Conservation (phyloP, 257 asterid species). For the Rubia yunnanensis region DNA sequence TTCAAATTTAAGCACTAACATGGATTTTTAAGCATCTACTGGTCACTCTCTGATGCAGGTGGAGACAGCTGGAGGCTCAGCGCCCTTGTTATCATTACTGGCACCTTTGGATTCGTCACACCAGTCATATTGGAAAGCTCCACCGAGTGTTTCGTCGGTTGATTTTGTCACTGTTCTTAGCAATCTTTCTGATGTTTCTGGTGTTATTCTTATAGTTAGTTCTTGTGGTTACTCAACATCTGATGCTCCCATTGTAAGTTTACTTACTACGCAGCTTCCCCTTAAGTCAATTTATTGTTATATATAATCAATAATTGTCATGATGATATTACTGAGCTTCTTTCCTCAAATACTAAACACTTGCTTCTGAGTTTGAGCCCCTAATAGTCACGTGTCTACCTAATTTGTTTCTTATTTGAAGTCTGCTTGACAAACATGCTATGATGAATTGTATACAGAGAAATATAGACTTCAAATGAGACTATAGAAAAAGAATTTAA, state of each 20-base stretch:
- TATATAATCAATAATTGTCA: not conserved
- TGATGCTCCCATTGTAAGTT: constrained; percentile 90
- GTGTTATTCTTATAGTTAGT: constrained; percentile 77
- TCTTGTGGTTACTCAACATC: constrained; percentile 86
- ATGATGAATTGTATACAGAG: not conserved
- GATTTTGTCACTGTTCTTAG: constrained; percentile 77
- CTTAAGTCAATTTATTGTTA: not conserved
- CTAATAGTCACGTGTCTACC: not conserved
- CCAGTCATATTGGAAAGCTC: constrained; percentile 90
- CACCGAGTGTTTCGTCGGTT: constrained; percentile 57
- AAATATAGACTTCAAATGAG: not conserved
- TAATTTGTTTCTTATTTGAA: not conserved
- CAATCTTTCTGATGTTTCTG: constrained; percentile 80
- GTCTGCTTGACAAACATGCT: not conserved
- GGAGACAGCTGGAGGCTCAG: constrained; percentile 82
- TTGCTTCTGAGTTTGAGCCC: not conserved
- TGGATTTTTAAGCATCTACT: constrained; percentile 14
- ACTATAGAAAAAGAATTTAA: not conserved
- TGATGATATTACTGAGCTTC: not conserved
- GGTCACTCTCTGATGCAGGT: constrained; percentile 41
- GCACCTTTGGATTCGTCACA: constrained; percentile 58
- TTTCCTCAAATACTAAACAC: not conserved
- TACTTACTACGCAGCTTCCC: constrained; percentile 3
- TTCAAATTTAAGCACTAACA: not conserved
- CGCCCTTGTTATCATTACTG: constrained; percentile 70